Base-by-base conservation (phyloP, 1,284 basidiomycete genomes). In the Irpex sp. region DNA sequence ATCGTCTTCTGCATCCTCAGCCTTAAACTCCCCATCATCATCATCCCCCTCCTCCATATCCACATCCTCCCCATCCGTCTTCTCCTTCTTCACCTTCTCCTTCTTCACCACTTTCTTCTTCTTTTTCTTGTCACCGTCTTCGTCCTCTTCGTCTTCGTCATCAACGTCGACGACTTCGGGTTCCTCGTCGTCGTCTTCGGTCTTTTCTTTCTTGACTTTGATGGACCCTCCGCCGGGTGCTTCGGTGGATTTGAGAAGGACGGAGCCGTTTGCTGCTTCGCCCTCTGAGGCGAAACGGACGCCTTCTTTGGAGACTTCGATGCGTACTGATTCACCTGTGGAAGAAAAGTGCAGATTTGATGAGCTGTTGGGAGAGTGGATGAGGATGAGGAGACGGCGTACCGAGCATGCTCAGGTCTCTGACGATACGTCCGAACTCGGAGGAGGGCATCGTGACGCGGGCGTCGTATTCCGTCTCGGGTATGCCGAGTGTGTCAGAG, bases 391-490 rank as follows among this genome's bases (percentile, higher is more conserved):
- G 31, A 31, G 5, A 9, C 8, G 8, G 6, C 17, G n/a, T 8
- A 61, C 97, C 96, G 5, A 99, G 85, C 63, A 88, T 86, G n/a
- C 89, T 87, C 17, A 99, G 85, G 75, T 99, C 97, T 61, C 94
- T 88, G 64, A 97, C 95, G 74, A 99, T 98, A 60, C 96, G 89
- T 36, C 88, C 79, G 74, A 98, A 98, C 76, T 99, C 97, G 58
- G 81, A 67, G 0, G 95, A 88, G 6, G 92, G 87, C 87, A 99
- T 90, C 36, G 89, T 91, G 61, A 99, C 89, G 60, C 93, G 90
- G 17, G 95, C 94, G 72, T 99, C 97, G 77, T 99, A 99, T 66
- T 96, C 92, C 2, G 97, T 99, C 69, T 98, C 95, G n/a, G 97
- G 97, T 70, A 99, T 98, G 59, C 93, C 93, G 61, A 99, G 90